Evolutionary conservation across 2,329 filamentous ascomycete genomes (phyloP), one percentile per base, ranked within the genome.

Genomic region (Pseudopithomyces chartarum): DNA sequence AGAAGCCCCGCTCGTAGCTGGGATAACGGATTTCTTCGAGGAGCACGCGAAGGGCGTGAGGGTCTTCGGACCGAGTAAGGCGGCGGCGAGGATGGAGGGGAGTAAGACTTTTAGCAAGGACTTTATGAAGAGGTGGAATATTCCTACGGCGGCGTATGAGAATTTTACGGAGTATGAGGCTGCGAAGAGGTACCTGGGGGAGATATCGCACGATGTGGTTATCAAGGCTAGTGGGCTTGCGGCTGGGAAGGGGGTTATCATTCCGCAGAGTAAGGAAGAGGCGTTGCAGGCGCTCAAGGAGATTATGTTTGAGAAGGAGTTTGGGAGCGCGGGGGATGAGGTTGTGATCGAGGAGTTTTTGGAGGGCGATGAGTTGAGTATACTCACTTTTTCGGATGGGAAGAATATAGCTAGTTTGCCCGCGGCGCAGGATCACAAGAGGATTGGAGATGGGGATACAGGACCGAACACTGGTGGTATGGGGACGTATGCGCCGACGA

Each of bases 21-120:
- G 95, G 52, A 89, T 97, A 60, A 89, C 92, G 70, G 89, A 88
- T 67, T 90, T 89, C 79, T 98, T 98, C 80, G 83, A 86, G 60
- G 77, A 83, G 52, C 76, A 82, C 80, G 75, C 55, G 2, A 46
- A 42, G n/a, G 54, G 67, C 39, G 92, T 97, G 72, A 84, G 86
- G 66, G 89, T 87, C 76, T 98, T 97, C 71, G 95, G 94, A 1
- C 95, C 95, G 5, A 90, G 88, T 55, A 87, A 90, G 78, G 86
- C 87, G 47, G 94, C 95, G 20, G 93, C 95, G 17, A 85, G 86
- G 43, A 91, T 99, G 85, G 95, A 99, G 78, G 95, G 95, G 58
- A 96, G 91, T 80, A 99, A 99, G 82, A 91, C 94, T 11, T 98
- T 96, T 76, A 92, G 91, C 60, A 99, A 99, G 76, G 93, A 98